Conservation (phyloP, 768 basidiomycete species). For the Lactifluus rugatus region DNA sequence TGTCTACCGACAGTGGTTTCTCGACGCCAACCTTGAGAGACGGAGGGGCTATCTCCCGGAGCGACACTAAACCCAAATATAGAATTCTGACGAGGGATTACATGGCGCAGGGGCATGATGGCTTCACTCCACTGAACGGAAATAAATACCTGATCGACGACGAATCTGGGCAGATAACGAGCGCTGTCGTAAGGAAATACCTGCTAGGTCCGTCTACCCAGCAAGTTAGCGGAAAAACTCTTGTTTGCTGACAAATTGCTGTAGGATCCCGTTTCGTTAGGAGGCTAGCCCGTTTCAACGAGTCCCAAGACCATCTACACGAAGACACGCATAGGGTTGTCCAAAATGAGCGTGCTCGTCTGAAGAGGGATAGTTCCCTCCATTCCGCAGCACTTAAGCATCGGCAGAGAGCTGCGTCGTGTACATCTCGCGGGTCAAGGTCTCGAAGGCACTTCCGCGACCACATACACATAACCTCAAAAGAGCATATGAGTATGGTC, state of each 20-base stretch:
- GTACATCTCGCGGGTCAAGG: conserved; percentile 36
- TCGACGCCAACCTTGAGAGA: conserved; percentile 30
- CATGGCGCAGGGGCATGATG: conserved; percentile 78
- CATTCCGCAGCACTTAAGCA: conserved; percentile 28
- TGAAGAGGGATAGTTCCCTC: conserved; percentile 9
- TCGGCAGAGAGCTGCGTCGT: conserved; percentile 40
- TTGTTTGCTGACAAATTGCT: background rate
- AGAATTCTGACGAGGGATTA: conserved; percentile 82
- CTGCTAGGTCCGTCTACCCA: conserved; percentile 48
- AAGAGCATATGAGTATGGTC: conserved; percentile 70
- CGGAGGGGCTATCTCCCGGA: conserved; percentile 44
- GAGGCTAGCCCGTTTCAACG: conserved; percentile 39
- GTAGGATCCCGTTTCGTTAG: conserved; percentile 69
- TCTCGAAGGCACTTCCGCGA: conserved; percentile 47
- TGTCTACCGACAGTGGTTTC: conserved; percentile 18
- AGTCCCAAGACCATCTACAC: conserved; percentile 30
- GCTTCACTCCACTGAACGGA: conserved; percentile 59
- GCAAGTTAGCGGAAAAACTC: background rate
- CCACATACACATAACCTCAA: conserved; percentile 46
- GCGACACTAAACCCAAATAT: conserved; percentile 49
- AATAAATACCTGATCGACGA: conserved; percentile 68
- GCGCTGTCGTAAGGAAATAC: conserved; percentile 72
- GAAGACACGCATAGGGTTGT: conserved; percentile 37
- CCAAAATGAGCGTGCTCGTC: conserved; percentile 34
- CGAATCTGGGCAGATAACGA: conserved; percentile 73